Base-by-base conservation (phyloP, 371 early-diverging fungal genomes). In the Mortierella sp. region DNA sequence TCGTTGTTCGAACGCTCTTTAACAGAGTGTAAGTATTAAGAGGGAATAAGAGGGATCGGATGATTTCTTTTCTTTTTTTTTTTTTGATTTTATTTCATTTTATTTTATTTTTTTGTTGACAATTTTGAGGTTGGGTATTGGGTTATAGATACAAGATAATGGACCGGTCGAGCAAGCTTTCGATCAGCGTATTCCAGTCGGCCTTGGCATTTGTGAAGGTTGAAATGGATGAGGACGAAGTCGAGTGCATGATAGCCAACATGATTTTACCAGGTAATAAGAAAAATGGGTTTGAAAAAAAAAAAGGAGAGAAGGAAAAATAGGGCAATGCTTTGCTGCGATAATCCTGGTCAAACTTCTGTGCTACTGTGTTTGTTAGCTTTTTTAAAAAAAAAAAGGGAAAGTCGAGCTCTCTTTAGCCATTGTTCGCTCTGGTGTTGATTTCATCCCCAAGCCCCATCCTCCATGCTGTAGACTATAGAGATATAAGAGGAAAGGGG, bases 1-100 rank as follows among this genome's bases (percentile, higher is more conserved):
- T 96, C 37, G 92, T 88, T 16, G 81, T 94, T 26, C 82, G 96
- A 56, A 90, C 86, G 46, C 76, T 98, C 55, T 90, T 96, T 69
- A 87, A 91, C 72, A 92, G 90, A 84, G 89, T 93, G 90, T 95
- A 84, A 77, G 85, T 80, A 12, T 28, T 11, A 19, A 5, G 14
- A 14, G n/a, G 50, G n/a, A 16, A 14, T 21, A 4, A 6, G 14
- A 12, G 21, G 11, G 43, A 51, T 62, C 26, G 18, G 15, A 44
- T 45, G 1, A 7, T 44, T 43, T 64, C 30, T 37, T 19, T 37
- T 52, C 30, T 50, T 23, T 29, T 19, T 18, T 7, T 37, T 57
- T 56, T 48, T 56, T 37, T n/a, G n/a, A 7, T 60, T 14, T 44
- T 43, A 50, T 11, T 44, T 37, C 23, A 47, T 45, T 19, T 47